phyloP scores from a whole-genome alignment of 441 rosid species.

The Oxalis stricta region DNA sequence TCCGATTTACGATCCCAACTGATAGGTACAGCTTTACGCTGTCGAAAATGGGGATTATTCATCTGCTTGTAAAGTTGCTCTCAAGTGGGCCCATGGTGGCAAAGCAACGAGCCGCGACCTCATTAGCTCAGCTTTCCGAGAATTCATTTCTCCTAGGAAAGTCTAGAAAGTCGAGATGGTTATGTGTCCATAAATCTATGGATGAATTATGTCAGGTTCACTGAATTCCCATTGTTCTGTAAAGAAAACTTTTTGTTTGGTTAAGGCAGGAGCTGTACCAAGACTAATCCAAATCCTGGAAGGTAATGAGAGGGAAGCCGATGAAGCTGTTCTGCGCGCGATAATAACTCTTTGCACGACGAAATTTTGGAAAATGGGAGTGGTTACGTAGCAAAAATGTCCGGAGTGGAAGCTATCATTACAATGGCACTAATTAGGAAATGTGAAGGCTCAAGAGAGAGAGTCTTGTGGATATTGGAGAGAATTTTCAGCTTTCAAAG shows the following conservation, averaged over 20 bases:
- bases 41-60: conserved; percentile 43
- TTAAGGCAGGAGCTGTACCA: conserved; percentile 41
- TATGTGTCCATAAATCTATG: conserved; percentile 27
- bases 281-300: conserved; percentile 31
- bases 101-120: conserved; percentile 36
- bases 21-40: conserved; percentile 47
- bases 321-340: conserved; percentile 39
- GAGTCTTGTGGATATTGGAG: conserved; percentile 47
- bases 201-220: conserved; percentile 41
- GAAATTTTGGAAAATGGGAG: conserved; percentile 51
- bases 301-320: conserved; percentile 37
- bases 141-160: conserved; percentile 33
- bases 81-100: conserved; percentile 29
- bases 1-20: conserved; percentile 42
- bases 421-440: conserved; percentile 28
- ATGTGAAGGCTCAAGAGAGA: conserved; percentile 36
- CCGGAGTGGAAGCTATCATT: conserved; percentile 24
- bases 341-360: conserved; percentile 43
- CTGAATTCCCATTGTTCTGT: conserved; percentile 32
- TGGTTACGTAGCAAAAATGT: conserved; percentile 23
- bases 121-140: conserved; percentile 52
- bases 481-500: conserved; percentile 31
- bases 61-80: conserved; percentile 40
- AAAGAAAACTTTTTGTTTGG: conserved; percentile 44
- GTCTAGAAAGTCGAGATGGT: conserved; percentile 31